phyloP scores from a whole-genome alignment of 177 flowering plant genomes.

The Vitis hybrid region DNA sequence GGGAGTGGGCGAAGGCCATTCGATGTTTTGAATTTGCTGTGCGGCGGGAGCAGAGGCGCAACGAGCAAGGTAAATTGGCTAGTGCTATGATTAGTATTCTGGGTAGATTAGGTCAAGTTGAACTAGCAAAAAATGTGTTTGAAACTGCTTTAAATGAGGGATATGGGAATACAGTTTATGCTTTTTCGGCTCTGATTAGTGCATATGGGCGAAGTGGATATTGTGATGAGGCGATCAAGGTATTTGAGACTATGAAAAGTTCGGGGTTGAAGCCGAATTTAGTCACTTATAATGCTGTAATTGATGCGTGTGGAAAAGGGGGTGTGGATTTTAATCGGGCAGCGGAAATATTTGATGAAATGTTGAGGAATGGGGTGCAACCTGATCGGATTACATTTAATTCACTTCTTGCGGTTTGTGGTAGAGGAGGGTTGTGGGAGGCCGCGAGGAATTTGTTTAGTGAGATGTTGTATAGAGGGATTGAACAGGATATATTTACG shows the following conservation, averaged over 20 bases:
- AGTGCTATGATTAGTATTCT: conserved; percentile 81
- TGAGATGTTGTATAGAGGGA: conserved; percentile 76
- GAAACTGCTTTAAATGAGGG: conserved; percentile 62
- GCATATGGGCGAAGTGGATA: conserved; percentile 84
- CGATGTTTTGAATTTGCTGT: conserved; percentile 73
- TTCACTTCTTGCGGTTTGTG: conserved; percentile 89
- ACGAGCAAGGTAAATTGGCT: conserved; percentile 80
- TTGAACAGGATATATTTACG: conserved; percentile 83
- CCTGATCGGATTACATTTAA: conserved; percentile 94
- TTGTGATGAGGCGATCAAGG: conserved; percentile 60
- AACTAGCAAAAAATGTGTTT: conserved; percentile 63
- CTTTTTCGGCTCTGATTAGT: conserved; percentile 82
- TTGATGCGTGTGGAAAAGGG: conserved; percentile 97
- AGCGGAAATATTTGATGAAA: conserved; percentile 63
- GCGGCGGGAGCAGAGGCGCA: conserved; percentile 44
- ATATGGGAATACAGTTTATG: conserved; percentile 87
- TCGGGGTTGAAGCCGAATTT: conserved; percentile 82
- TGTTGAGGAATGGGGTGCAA: conserved; percentile 67
- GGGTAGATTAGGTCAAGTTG: conserved; percentile 81
- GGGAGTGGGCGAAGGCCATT: conserved; percentile 64
- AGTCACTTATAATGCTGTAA: conserved; percentile 91
- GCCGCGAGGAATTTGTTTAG: conserved; percentile 57
- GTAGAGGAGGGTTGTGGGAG: conserved; percentile 87
- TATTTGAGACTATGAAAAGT: conserved; percentile 70
- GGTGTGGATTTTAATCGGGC: conserved; percentile 71